phyloP scores from a whole-genome alignment of 805 yeast genomes.

The Schizosaccharomyces cryophilus region DNA sequence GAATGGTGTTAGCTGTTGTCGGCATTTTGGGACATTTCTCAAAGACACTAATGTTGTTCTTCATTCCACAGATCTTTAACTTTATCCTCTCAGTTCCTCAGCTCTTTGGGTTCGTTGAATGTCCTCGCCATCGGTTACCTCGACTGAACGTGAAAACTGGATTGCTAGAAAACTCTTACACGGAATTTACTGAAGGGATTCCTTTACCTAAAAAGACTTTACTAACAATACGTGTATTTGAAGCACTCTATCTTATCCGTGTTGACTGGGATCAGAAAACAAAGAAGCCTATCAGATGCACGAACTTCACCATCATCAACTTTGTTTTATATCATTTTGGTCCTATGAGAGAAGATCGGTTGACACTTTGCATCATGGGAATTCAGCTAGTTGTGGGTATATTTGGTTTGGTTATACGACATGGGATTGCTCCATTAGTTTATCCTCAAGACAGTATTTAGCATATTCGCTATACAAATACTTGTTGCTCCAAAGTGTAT shows the following conservation, averaged over 20 bases:
- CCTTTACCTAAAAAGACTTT: neutral
- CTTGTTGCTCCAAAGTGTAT: no score
- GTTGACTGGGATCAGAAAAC: constrained; percentile 14
- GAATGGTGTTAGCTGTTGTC: constrained; percentile 94
- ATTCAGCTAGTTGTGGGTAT: constrained; percentile 22
- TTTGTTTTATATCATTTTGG: constrained; percentile 66
- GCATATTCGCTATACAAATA: neutral
- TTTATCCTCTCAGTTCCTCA: constrained; percentile 85
- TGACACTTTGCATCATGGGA: constrained; percentile 35
- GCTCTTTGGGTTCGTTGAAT: constrained; percentile 59
- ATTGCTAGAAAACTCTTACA: constrained; percentile 44
- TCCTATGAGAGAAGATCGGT: constrained; percentile 60
- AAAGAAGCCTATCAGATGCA: constrained; percentile 19
- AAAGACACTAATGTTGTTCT: constrained; percentile 64
- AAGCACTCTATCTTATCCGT: constrained; percentile 26
- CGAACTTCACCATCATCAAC: constrained; percentile 76
- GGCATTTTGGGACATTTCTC: constrained; percentile 93
- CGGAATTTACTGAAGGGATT: constrained; percentile 10
- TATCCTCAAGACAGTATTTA: constrained; percentile 61
- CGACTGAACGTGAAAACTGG: constrained; percentile 43
- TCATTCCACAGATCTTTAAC: constrained; percentile 77
- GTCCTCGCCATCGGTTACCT: constrained; percentile 91
- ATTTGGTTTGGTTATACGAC: constrained; percentile 58
- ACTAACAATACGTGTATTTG: constrained; percentile 14
- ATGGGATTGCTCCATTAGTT: constrained; percentile 58